Conservation (phyloP, 2,329 filamentous ascomycete genomes). For the Gaeumannomyces tritici region DNA sequence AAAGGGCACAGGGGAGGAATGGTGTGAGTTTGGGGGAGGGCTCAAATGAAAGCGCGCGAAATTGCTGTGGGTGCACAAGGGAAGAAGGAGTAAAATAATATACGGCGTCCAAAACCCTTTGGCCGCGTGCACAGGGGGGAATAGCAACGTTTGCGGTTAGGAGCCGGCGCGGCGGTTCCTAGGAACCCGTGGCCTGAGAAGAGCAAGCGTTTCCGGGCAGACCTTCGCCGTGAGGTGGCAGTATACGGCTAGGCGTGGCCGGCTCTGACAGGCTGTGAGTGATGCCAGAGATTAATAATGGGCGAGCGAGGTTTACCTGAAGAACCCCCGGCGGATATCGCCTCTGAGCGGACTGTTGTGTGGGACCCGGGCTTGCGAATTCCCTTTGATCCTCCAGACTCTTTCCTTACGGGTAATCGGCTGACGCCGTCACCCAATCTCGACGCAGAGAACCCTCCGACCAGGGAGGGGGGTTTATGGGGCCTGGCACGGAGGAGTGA, state of each 20-base stretch:
- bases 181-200: neutral
- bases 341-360: neutral
- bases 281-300: constrained; percentile 2
- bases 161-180: neutral
- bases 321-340: neutral
- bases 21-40: neutral
- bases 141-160: neutral
- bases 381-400: neutral
- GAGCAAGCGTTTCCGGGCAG: neutral
- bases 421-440: neutral
- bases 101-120: neutral
- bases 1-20: neutral
- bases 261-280: neutral
- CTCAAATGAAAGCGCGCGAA: neutral
- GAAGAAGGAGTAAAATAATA: neutral
- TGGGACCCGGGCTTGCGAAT: neutral
- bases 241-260: neutral
- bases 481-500: neutral
- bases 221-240: neutral
- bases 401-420: constrained; percentile 1
- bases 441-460: neutral
- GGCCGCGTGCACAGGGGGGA: neutral
- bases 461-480: neutral
- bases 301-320: neutral
- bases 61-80: neutral